Conservation (phyloP, 805 yeast species). For the Cyberlindnera nakhonratchasimensis region DNA sequence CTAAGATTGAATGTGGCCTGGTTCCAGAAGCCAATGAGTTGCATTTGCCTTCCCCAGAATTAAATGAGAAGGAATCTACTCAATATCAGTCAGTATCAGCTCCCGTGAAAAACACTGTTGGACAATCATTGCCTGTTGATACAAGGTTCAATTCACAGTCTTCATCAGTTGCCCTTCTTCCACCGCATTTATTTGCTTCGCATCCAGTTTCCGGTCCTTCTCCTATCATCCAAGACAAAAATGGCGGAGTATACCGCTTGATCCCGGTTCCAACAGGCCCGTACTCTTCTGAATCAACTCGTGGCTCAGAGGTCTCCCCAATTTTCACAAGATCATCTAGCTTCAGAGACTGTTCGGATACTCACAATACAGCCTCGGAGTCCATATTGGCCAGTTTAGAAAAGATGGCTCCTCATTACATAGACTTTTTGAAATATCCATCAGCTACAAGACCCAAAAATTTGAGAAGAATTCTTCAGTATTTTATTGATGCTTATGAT, state of each 20-base stretch:
- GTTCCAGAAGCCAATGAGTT: neutral
- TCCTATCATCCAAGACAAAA: constrained; percentile 4
- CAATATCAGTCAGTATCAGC: neutral
- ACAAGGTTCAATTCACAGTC: neutral
- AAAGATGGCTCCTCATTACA: constrained; percentile 29
- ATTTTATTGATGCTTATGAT: constrained; percentile 37
- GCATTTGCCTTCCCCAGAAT: neutral
- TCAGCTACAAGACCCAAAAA: constrained; percentile 33
- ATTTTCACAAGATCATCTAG: neutral
- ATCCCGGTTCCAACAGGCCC: constrained; percentile 2
- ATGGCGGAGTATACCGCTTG: constrained; percentile 9
- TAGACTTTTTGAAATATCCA: constrained; percentile 33
- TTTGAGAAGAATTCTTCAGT: constrained; percentile 31
- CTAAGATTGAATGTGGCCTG: neutral
- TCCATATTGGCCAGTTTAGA: constrained; percentile 22
- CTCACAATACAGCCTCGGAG: constrained; percentile 4
- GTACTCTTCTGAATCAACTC: neutral
- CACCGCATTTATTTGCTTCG: neutral
- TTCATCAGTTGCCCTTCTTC: neutral
- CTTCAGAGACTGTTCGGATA: neutral
- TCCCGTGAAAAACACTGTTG: neutral
- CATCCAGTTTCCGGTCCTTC: neutral
- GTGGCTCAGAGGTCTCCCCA: neutral
- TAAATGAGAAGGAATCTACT: neutral
- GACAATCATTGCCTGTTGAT: neutral